Conservation (phyloP, 164 flowering plant genomes). For the Kingdonia uniflora region DNA sequence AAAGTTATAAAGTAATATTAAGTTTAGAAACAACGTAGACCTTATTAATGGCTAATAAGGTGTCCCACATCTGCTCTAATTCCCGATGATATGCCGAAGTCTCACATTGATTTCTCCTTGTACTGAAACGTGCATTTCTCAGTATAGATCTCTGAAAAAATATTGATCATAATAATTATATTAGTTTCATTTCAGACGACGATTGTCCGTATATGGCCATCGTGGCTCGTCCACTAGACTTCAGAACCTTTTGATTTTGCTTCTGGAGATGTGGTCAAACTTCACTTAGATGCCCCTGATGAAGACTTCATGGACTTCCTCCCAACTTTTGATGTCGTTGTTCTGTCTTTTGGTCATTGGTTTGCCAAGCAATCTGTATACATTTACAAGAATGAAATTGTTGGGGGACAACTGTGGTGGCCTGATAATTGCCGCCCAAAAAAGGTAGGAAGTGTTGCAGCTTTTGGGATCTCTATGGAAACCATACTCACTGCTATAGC, state of each 20-base stretch:
- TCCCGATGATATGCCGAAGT: no score
- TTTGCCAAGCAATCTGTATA: conserved; percentile 25
- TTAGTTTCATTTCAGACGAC: no score
- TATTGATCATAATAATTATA: no score
- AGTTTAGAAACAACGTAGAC: no score
- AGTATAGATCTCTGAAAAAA: no score
- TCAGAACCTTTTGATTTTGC: conserved; percentile 17
- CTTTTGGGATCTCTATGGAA: conserved; percentile 16
- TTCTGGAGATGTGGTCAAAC: conserved; percentile 11
- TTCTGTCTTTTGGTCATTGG: conserved; percentile 35
- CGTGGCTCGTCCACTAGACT: conserved; percentile 18
- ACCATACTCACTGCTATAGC: conserved; percentile 31
- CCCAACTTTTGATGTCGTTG: conserved; percentile 16
- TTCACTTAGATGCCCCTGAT: conserved; percentile 27
- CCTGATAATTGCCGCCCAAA: conserved; percentile 16
- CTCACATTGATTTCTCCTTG: no score
- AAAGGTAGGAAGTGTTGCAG: conserved; percentile 10
- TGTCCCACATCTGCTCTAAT: no score
- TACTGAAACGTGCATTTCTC: no score
- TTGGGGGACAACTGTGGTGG: conserved; percentile 25
- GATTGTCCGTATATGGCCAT: conserved; percentile 43
- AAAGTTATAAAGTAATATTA: no score
- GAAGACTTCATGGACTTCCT: conserved; percentile 15
- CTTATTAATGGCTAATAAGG: no score
- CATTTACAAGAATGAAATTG: conserved; percentile 6